Conservation (phyloP, 306 rosid genomes). For the Prinsepia uniflora region DNA sequence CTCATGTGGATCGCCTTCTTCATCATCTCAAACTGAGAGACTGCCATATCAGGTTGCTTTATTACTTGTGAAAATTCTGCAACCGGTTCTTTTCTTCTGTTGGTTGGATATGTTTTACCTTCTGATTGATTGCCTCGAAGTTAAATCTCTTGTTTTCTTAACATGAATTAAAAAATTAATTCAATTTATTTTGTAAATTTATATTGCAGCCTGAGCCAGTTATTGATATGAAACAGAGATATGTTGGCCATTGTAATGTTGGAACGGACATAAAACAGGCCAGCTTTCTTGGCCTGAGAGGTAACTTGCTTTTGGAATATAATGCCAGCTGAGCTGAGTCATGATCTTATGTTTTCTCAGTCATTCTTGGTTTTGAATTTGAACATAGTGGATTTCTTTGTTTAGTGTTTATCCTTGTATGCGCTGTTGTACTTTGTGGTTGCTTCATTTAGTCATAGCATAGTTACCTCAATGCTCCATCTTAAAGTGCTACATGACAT, state of each 20-base stretch:
- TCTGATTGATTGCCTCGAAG: conserved; percentile 5
- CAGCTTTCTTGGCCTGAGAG: conserved; percentile 92
- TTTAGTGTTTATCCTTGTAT: not conserved
- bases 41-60: conserved; percentile 58
- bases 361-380: not conserved
- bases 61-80: not conserved
- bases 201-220: conserved; percentile 73
- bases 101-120: not conserved
- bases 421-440: not conserved
- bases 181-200: conserved; percentile 9
- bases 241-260: conserved; percentile 83
- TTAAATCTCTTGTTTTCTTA: not conserved
- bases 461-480: not conserved
- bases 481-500: not conserved
- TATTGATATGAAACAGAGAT: conserved; percentile 93
- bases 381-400: not conserved
- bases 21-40: conserved; percentile 59
- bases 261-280: conserved; percentile 99
- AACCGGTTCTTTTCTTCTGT: conserved; percentile 3
- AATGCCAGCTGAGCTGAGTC: conserved; percentile 1
- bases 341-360: not conserved
- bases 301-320: conserved; percentile 34
- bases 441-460: not conserved
- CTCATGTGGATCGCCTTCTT: conserved; percentile 69
- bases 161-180: not conserved